A percentile compares a stretch with the other conserved stretches of the same genome.
Evolutionary conservation across 2,329 filamentous ascomycete genomes (phyloP).

Genomic region (Echinosphaeria canescens): DNA sequence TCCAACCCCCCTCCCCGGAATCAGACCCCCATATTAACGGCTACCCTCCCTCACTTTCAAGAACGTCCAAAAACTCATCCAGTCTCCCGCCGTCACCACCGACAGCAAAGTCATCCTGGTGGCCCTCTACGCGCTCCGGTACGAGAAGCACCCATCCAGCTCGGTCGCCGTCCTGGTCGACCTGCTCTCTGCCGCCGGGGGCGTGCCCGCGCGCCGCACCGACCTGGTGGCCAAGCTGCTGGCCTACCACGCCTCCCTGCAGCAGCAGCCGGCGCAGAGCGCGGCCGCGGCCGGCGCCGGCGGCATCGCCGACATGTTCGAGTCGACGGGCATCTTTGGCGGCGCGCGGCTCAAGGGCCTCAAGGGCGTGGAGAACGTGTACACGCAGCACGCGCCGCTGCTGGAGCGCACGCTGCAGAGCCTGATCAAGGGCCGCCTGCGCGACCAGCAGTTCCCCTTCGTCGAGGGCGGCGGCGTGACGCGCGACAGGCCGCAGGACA

Average conservation of each 20-base stretch:
- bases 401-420: slow-evolving; percentile 78
- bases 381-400: slow-evolving; percentile 87
- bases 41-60: slow-evolving; percentile 13
- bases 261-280: slow-evolving; percentile 45
- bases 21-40: too few relatives aligned
- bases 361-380: slow-evolving; percentile 96
- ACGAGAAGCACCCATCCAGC: slow-evolving; percentile 71
- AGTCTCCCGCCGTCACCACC: slow-evolving; percentile 51
- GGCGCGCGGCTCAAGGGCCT: slow-evolving; percentile 81
- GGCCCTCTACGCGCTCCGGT: slow-evolving; percentile 85
- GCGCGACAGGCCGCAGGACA: slow-evolving; percentile 88
- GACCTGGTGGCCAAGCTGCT: slow-evolving; percentile 67
- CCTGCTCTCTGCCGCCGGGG: slow-evolving; percentile 65
- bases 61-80: slow-evolving; percentile 72
- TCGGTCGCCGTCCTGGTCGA: slow-evolving; percentile 71
- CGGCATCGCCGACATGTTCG: slow-evolving; percentile 80
- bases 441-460: slow-evolving; percentile 80
- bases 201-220: slow-evolving; percentile 52
- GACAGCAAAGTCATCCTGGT: slow-evolving; percentile 80
- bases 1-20: too few relatives aligned
- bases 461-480: slow-evolving; percentile 74
- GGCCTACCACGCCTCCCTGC: slow-evolving; percentile 69
- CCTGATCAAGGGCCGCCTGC: slow-evolving; percentile 75
- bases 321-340: slow-evolving; percentile 77
- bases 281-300: slow-evolving; percentile 49